Conservation (phyloP, 306 rosid genomes). For the Glycine latifolia region DNA sequence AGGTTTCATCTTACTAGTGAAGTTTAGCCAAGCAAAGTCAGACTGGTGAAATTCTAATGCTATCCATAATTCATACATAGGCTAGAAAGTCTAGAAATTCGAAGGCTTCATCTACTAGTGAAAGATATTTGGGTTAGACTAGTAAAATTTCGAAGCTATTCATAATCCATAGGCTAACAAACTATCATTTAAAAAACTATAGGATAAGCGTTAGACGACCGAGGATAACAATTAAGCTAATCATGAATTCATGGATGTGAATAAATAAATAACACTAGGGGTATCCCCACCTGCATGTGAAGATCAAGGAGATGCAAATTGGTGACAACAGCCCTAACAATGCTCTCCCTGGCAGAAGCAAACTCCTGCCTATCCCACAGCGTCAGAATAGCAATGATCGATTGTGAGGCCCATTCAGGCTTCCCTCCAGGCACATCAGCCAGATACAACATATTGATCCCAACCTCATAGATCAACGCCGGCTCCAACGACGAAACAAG, state of each 20-base stretch:
- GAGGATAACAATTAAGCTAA: background rate
- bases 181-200: background rate
- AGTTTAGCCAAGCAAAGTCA: too few relatives aligned
- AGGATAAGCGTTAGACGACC: background rate
- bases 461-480: conserved; percentile 92
- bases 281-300: conserved; percentile 87
- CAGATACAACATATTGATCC: conserved; percentile 90
- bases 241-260: conserved; percentile 13
- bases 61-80: too few relatives aligned
- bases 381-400: conserved; percentile 90
- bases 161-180: conserved; percentile 21
- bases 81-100: too few relatives aligned
- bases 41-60: too few relatives aligned
- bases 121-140: background rate
- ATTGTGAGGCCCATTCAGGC: conserved; percentile 98
- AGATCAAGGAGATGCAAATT: conserved; percentile 97
- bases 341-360: conserved; percentile 93
- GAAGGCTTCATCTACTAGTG: too few relatives aligned
- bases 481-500: conserved; percentile 94
- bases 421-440: conserved; percentile 99
- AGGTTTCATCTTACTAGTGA: too few relatives aligned
- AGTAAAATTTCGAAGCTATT: background rate
- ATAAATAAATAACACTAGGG: conserved; percentile 10
- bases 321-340: conserved; percentile 97
- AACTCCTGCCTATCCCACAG: conserved; percentile 98